Evolutionary conservation across 768 basidiomycete genomes (phyloP), one percentile per base, ranked within the genome.

Genomic region (Tylopilus sp.): DNA sequence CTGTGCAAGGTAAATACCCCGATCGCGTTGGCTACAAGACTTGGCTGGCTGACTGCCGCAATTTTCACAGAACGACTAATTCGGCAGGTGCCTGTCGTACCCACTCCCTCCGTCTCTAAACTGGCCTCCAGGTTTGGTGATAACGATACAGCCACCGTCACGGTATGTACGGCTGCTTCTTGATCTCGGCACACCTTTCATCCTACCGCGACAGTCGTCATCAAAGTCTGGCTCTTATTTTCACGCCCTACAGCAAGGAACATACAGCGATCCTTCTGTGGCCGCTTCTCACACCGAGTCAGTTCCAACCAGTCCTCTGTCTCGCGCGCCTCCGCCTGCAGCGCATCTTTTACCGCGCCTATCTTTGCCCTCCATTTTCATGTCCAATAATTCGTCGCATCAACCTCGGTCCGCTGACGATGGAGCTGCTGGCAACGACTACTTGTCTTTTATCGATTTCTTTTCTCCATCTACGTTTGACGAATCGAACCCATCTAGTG

Each of bases 361-460:
- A 50, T 59, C 64, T 48, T 43, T 66, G 16, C 55, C 59, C 36
- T 50, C 56, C 48, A 31, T 38, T 7, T 45, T 51, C 55, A 54
- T 71, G 68, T 36, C 63, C 12, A 57, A 59, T 50, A 48, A 30
- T 33, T 22, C 57, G 4, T 45, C 58, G 11, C 29, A 57, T 50
- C 60, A 59, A 52, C 52, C 46, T 22, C 52, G 55, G 46, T 59
- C 58, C 24, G 41, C 73, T n/a, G 53, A 57, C 43, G 44, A 45
- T 19, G 37, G n/a, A n/a, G n/a, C 49, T 31, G 22, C 58, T 24
- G 71, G 42, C 72, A 70, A 71, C 66, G 71, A 74, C 56, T 68
- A 63, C 55, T 66, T 70, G 52, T 80, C 79, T 29, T 78, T 79
- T 59, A 78, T 80, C 41, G 77, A 80, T 66, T 64, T 81, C 43